A percentile compares a stretch with the other conserved stretches of the same genome.
Conservation (phyloP, 352 stramenopile species). For the Phytophthora podocarpi region DNA sequence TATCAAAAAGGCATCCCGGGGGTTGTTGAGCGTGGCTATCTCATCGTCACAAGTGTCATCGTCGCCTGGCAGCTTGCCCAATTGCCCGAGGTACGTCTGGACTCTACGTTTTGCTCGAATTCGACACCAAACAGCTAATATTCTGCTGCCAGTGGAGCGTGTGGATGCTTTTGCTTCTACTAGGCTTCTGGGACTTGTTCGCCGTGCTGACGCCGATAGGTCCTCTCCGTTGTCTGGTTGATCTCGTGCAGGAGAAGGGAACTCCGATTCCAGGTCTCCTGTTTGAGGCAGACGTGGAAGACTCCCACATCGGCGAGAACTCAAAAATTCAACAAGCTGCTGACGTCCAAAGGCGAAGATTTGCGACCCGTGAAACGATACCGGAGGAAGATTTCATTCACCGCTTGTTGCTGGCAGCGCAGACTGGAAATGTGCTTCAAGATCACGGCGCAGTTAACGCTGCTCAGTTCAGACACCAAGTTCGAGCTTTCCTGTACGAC, state of each 20-base stretch:
- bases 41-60: constrained; percentile 94
- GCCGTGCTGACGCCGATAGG: constrained; percentile 96
- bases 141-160: constrained; percentile 68
- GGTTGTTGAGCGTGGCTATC: constrained; percentile 89
- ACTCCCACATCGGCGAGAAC: constrained; percentile 37
- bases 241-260: constrained; percentile 92
- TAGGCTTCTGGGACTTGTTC: constrained; percentile 97
- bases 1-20: constrained; percentile 84
- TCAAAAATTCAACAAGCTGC: neutral
- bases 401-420: constrained; percentile 10
- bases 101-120: neutral
- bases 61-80: constrained; percentile 96
- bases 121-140: no score
- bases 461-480: constrained; percentile 37
- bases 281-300: constrained; percentile 90
- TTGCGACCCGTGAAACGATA: constrained; percentile 23
- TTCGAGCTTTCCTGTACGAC: constrained; percentile 52
- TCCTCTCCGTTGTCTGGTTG: constrained; percentile 92
- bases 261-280: constrained; percentile 92
- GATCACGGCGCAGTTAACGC: neutral
- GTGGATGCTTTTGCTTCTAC: constrained; percentile 90
- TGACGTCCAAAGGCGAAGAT: constrained; percentile 2
- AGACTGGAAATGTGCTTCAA: neutral
- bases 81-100: constrained; percentile 91
- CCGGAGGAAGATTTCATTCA: constrained; percentile 31